Conservation (phyloP, 2,329 filamentous ascomycete genomes). For the Apiospora marii region DNA sequence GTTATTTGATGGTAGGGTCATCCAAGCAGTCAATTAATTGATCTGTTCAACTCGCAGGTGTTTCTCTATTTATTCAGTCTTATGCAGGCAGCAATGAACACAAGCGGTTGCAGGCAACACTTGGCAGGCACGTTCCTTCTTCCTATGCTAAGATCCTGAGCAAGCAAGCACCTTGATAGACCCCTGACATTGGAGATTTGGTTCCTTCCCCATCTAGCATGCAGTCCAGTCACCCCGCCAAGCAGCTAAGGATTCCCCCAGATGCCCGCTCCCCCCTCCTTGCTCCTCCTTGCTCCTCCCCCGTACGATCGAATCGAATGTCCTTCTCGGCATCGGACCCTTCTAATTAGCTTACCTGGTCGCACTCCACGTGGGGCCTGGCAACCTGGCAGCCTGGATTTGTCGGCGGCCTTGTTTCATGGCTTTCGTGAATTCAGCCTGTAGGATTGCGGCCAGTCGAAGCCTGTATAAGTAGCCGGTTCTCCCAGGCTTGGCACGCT, state of each 20-base stretch:
- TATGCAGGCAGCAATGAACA: not conserved
- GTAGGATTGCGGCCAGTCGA: not conserved
- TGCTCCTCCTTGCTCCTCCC: not conserved
- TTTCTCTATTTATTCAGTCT: not conserved
- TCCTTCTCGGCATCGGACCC: not conserved
- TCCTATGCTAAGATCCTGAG: not conserved
- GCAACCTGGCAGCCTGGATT: not conserved
- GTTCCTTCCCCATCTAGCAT: not conserved
- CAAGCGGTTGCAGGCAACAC: not conserved
- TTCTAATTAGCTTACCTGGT: not conserved
- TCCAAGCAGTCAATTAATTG: not conserved
- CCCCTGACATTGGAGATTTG: not conserved
- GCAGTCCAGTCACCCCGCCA: not conserved
- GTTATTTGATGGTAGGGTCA: not conserved
- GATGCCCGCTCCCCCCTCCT: no score
- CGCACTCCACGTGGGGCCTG: not conserved
- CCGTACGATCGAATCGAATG: not conserved
- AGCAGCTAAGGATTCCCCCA: not conserved
- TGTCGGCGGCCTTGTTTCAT: not conserved
- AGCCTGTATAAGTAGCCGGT: not conserved
- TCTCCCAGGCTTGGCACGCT: not conserved
- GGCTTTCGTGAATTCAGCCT: not conserved
- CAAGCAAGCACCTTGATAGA: conserved; percentile 10
- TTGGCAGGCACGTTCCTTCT: not conserved
- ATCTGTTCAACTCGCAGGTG: not conserved